phyloP scores from a whole-genome alignment of 352 stramenopile species.

The Phytophthora fragariae region DNA sequence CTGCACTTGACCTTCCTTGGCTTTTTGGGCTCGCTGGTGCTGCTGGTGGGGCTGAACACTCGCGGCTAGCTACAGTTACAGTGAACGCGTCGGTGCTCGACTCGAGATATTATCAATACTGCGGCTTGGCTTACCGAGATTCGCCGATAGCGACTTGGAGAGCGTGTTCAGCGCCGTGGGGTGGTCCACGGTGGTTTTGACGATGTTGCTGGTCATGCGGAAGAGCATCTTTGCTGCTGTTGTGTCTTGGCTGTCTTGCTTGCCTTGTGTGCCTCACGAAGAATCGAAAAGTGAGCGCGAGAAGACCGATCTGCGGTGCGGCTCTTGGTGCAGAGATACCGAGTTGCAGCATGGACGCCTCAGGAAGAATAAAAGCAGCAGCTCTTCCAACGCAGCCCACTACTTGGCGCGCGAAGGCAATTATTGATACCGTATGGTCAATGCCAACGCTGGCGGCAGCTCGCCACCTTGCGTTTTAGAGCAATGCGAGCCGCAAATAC shows the following conservation, averaged over 20 bases:
- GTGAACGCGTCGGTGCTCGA: too few relatives aligned
- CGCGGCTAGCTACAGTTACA: not conserved
- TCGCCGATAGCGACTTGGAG: constrained; percentile 15
- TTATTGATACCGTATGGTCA: not conserved
- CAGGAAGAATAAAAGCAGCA: not conserved
- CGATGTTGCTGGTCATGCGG: constrained; percentile 18
- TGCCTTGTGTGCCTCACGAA: not conserved
- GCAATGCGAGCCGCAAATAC: not conserved
- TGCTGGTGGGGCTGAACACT: constrained; percentile 10
- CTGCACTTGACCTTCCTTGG: not conserved
- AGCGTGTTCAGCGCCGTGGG: constrained; percentile 14
- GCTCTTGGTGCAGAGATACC: constrained; percentile 1
- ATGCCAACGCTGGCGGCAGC: not conserved
- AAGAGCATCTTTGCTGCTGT: constrained; percentile 9
- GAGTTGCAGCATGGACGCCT: constrained; percentile 6
- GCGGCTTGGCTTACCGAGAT: not conserved
- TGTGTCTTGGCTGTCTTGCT: not conserved
- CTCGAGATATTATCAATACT: too few relatives aligned
- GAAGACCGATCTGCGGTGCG: not conserved
- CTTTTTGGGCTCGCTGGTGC: not conserved
- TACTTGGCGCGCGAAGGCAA: too few relatives aligned
- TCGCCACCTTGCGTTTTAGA: not conserved
- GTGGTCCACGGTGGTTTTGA: constrained; percentile 13
- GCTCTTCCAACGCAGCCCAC: too few relatives aligned
- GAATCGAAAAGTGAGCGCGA: constrained; percentile 3